Percentiles rank a stretch among this genome's conserved stretches.
These are phyloP conservation scores for Bertia moriformis DNA, from an alignment of 2,329 filamentous ascomycete species.

Conservation along the genomic window DNA sequence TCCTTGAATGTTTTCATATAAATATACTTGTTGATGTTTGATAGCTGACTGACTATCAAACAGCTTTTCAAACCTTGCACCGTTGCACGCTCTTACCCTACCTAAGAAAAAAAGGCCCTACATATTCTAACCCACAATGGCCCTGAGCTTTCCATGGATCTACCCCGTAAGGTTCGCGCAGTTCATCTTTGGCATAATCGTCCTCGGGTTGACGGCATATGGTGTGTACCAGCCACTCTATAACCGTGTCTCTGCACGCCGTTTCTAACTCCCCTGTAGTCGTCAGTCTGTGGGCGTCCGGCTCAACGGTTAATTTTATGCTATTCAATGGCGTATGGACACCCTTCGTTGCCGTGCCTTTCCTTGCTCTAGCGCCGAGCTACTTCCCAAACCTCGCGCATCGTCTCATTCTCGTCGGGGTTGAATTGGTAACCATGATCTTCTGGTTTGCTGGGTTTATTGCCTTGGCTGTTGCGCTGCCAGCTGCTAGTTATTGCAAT, in stretches of 20 bases:
- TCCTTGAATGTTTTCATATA: too few relatives aligned
- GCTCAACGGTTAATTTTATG: not conserved
- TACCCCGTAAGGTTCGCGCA: not conserved
- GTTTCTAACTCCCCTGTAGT: not conserved
- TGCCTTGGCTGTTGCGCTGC: not conserved
- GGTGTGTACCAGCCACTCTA: not conserved
- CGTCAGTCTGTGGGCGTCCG: not conserved
- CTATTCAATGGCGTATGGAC: not conserved
- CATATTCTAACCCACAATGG: too few relatives aligned
- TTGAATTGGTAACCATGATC: constrained; percentile 1
- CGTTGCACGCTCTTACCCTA: too few relatives aligned
- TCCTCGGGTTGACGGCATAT: not conserved
- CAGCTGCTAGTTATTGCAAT: not conserved
- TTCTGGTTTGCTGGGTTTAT: constrained; percentile 1
- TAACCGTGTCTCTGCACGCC: not conserved
- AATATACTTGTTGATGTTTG: too few relatives aligned
- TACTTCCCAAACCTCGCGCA: not conserved
- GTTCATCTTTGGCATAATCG: not conserved
- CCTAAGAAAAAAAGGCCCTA: too few relatives aligned
- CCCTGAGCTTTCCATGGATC: not conserved
- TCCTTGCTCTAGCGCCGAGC: not conserved
- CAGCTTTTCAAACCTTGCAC: too few relatives aligned
- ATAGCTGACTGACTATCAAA: too few relatives aligned
- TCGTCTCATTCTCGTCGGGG: not conserved
- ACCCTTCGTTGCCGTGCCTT: not conserved